These are phyloP conservation scores for Schwanniomyces polymorphus DNA, from an alignment of 805 yeast genomes.

Conservation along the genomic window DNA sequence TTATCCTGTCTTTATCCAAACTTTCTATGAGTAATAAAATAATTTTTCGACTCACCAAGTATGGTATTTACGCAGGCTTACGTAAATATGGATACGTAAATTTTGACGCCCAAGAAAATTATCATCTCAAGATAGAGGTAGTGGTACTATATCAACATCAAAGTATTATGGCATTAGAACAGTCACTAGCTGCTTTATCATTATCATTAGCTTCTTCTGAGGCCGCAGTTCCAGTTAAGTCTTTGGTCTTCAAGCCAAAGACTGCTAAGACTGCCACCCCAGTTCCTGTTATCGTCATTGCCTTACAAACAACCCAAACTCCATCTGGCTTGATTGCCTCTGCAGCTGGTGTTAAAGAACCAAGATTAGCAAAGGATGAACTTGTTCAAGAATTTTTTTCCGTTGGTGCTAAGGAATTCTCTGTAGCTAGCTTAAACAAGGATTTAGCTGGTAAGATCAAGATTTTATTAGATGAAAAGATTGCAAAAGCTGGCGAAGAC, in stretches of 20 bases:
- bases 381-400: slow-evolving; percentile 65
- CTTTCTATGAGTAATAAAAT: neutral
- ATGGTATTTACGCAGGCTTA: neutral
- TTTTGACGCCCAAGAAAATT: slow-evolving; percentile 1
- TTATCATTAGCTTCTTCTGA: slow-evolving; percentile 54
- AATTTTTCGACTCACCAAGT: neutral
- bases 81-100: neutral
- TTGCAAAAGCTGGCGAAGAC: slow-evolving; percentile 38
- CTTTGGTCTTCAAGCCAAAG: slow-evolving; percentile 87
- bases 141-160: neutral
- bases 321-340: slow-evolving; percentile 66
- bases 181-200: slow-evolving; percentile 66
- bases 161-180: slow-evolving; percentile 62
- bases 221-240: slow-evolving; percentile 59
- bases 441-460: slow-evolving; percentile 56
- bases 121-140: neutral
- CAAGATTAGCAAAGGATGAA: slow-evolving; percentile 84
- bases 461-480: slow-evolving; percentile 55
- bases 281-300: slow-evolving; percentile 79
- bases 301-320: slow-evolving; percentile 68
- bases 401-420: slow-evolving; percentile 58
- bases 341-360: slow-evolving; percentile 74
- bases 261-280: slow-evolving; percentile 80
- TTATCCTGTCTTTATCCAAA: neutral
- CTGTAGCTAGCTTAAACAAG: slow-evolving; percentile 51